These are phyloP conservation scores for Suhomyces kilbournensis DNA, from an alignment of 805 yeast species.

Conservation along the genomic window DNA sequence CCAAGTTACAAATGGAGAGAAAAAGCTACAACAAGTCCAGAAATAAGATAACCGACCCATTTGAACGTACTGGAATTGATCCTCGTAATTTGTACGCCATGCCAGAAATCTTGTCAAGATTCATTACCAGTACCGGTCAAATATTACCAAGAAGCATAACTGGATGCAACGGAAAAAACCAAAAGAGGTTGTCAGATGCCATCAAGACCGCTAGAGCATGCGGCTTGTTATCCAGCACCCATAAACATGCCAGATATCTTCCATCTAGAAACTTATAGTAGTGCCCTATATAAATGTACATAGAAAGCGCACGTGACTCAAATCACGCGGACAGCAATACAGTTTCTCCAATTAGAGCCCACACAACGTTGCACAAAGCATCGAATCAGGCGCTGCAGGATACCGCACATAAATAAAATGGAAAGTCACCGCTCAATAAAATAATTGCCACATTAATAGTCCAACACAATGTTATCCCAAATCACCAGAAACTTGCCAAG, in stretches of 20 bases:
- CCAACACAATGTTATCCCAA: conserved; percentile 18
- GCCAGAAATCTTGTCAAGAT: conserved; percentile 66
- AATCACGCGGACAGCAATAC: neutral
- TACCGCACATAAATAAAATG: neutral
- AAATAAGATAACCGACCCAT: conserved; percentile 27
- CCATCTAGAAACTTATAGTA: conserved; percentile 36
- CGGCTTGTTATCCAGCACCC: conserved; percentile 77
- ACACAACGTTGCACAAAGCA: neutral
- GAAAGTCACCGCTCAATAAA: neutral
- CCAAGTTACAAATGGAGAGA: conserved; percentile 50
- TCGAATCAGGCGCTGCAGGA: neutral
- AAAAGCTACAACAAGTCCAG: conserved; percentile 20
- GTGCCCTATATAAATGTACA: neutral
- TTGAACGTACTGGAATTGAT: conserved; percentile 52
- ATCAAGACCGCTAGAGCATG: conserved; percentile 75
- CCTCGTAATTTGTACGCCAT: conserved; percentile 70
- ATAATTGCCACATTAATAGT: neutral
- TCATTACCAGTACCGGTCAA: conserved; percentile 68
- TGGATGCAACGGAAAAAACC: conserved; percentile 64
- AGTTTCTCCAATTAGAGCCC: neutral
- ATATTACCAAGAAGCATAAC: conserved; percentile 71
- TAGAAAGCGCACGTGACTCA: neutral
- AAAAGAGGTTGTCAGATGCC: conserved; percentile 70
- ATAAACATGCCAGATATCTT: conserved; percentile 51
- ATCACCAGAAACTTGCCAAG: conserved; percentile 19